Conservation (phyloP, 2,329 filamentous ascomycete genomes). For the Pestalotiopsis fici region DNA sequence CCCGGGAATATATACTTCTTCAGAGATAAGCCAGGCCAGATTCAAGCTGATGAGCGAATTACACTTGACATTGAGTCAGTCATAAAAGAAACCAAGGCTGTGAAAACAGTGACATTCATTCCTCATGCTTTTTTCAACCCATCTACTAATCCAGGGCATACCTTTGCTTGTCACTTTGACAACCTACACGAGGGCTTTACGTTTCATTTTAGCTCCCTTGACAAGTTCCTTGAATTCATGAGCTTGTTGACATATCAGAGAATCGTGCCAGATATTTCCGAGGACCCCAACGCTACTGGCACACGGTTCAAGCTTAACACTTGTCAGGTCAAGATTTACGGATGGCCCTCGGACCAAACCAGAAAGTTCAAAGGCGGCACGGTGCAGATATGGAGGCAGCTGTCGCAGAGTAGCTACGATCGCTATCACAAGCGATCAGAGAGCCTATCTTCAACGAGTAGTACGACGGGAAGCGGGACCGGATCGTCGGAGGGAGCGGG, state of each 20-base stretch:
- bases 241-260: not conserved
- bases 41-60: not conserved
- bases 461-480: not conserved
- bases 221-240: not conserved
- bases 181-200: not conserved
- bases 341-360: not conserved
- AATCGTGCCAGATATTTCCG: not conserved
- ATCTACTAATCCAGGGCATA: not conserved
- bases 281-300: not conserved
- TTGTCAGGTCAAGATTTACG: not conserved
- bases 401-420: not conserved
- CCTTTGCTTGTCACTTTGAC: not conserved
- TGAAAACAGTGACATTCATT: not conserved
- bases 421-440: not conserved
- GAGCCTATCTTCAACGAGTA: not conserved
- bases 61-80: not conserved
- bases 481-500: not conserved
- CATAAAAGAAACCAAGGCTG: not conserved
- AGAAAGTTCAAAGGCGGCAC: not conserved
- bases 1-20: not conserved
- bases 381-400: not conserved
- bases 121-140: not conserved
- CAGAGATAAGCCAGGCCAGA: not conserved
- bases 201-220: not conserved
- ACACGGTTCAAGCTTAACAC: not conserved